A percentile compares a stretch with the other conserved stretches of the same genome.
phyloP scores from a whole-genome alignment of 441 rosid genomes.

The Cnidoscolus chayamansa region DNA sequence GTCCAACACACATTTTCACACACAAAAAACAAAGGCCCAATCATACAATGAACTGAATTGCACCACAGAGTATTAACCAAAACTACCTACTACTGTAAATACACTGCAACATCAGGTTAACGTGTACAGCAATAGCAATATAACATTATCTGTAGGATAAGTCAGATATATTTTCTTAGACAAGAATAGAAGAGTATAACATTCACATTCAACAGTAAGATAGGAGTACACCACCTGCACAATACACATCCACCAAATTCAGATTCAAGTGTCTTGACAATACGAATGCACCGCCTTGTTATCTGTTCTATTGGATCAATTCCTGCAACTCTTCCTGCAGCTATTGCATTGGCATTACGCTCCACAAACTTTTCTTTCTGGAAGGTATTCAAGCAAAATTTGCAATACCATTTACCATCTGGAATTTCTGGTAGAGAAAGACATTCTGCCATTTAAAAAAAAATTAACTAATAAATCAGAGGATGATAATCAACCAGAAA shows the following conservation, averaged over 20 bases:
- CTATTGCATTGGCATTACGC: slow-evolving; percentile 70
- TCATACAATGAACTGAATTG: neutral
- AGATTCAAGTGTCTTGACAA: slow-evolving; percentile 54
- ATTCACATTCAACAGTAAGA: neutral
- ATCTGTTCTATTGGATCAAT: slow-evolving; percentile 84
- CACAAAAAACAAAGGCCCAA: neutral
- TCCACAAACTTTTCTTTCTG: slow-evolving; percentile 69
- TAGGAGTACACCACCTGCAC: slow-evolving; percentile 61
- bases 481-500: neutral
- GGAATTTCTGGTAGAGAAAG: slow-evolving; percentile 51
- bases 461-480: neutral
- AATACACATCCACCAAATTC: slow-evolving; percentile 77
- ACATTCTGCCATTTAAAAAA: slow-evolving; percentile 46
- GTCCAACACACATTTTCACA: neutral
- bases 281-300: slow-evolving; percentile 77
- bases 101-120: neutral
- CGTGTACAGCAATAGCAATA: neutral
- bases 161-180: neutral
- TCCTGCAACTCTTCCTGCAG: slow-evolving; percentile 88
- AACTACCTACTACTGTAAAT: neutral
- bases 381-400: slow-evolving; percentile 53
- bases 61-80: neutral
- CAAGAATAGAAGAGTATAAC: neutral
- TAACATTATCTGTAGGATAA: neutral
- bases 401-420: slow-evolving; percentile 73